phyloP scores from a whole-genome alignment of 306 rosid genomes.

The Medicago ruthenica region DNA sequence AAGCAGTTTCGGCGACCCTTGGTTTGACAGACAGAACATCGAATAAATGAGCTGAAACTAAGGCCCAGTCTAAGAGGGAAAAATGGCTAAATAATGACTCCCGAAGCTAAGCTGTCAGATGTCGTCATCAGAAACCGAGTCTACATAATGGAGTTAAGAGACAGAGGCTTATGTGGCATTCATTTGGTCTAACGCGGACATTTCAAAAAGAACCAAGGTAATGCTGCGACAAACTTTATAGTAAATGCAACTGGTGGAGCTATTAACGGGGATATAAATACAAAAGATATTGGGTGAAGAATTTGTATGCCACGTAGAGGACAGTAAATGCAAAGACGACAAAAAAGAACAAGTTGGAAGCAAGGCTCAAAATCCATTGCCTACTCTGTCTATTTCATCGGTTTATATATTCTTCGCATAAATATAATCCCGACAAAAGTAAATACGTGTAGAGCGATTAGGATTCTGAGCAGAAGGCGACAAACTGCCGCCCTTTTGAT shows the following conservation, averaged over 20 bases:
- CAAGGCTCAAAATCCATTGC: neutral
- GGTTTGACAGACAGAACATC: neutral
- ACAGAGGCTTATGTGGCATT: neutral
- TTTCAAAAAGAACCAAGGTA: slow-evolving; percentile 5
- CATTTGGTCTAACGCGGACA: neutral
- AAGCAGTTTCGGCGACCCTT: neutral
- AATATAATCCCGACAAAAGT: no score
- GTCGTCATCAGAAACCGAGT: neutral
- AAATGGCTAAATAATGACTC: no score
- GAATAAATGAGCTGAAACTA: neutral
- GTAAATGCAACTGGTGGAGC: neutral
- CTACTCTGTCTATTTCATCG: neutral
- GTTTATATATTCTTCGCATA: neutral
- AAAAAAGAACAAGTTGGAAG: slow-evolving; percentile 4
- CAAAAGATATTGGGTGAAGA: neutral
- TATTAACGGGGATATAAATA: neutral
- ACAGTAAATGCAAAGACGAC: slow-evolving; percentile 3
- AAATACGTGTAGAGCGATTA: neutral
- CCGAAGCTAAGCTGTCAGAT: neutral
- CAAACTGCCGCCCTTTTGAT: neutral
- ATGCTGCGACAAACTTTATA: neutral
- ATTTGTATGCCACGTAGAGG: neutral
- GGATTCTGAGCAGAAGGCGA: neutral
- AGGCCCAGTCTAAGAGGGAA: neutral
- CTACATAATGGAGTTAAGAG: slow-evolving; percentile 7